Conservation (phyloP, 2,329 filamentous ascomycete genomes). For the Neofusicoccum kwambonambiense region DNA sequence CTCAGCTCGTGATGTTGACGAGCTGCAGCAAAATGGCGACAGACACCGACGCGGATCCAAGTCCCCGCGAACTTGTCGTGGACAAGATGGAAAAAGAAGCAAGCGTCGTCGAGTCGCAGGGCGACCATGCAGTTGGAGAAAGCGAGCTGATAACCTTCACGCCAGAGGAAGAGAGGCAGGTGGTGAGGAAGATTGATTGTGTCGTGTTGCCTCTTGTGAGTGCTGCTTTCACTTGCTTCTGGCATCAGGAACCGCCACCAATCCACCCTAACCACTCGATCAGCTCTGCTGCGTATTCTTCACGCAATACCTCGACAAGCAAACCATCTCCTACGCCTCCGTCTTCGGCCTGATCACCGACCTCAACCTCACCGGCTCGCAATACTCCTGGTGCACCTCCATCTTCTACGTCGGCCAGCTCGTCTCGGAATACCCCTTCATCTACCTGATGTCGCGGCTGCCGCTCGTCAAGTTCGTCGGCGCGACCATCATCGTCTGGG, state of each 20-base stretch:
- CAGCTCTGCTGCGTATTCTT: constrained; percentile 25
- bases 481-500: constrained; percentile 47
- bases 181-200: constrained; percentile 22
- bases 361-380: constrained; percentile 43
- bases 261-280: not conserved
- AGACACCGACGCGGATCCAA: no score
- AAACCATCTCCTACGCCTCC: constrained; percentile 51
- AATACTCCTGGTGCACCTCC: constrained; percentile 52
- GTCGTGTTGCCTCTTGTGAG: constrained; percentile 21
- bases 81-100: constrained; percentile 6
- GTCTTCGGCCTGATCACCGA: constrained; percentile 50
- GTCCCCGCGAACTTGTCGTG: no score
- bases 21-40: no score
- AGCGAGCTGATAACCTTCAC: not conserved
- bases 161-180: constrained; percentile 21
- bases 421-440: constrained; percentile 51
- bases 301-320: constrained; percentile 46
- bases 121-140: not conserved
- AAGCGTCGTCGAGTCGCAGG: not conserved
- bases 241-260: not conserved
- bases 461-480: constrained; percentile 53
- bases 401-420: constrained; percentile 54
- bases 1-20: not conserved
- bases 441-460: constrained; percentile 48
- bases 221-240: not conserved